Evolutionary conservation across 371 early-diverging fungal genomes (phyloP).

Genomic region (Rhizopus microsporus): DNA sequence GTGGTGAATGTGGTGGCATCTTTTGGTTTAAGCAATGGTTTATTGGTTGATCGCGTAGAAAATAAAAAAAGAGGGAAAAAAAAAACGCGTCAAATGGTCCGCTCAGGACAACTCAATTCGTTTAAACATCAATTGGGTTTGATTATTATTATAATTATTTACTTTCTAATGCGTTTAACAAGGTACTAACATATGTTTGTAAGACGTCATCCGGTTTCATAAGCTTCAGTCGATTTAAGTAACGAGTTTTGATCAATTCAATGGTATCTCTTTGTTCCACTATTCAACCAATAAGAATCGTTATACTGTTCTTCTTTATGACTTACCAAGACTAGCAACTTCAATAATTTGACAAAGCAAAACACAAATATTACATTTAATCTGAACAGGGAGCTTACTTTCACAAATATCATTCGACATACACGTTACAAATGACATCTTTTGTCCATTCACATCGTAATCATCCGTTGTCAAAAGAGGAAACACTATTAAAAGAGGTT

Average conservation of each 20-base stretch:
- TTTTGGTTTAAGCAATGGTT: not conserved
- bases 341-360: slow-evolving; percentile 49
- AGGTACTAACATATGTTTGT: slow-evolving; percentile 15
- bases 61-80: not conserved
- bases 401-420: slow-evolving; percentile 35
- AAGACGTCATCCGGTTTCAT: slow-evolving; percentile 11
- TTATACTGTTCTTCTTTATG: not conserved
- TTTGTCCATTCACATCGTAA: not conserved
- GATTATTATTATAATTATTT: not conserved
- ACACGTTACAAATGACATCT: slow-evolving; percentile 45
- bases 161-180: slow-evolving; percentile 15
- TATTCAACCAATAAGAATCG: not conserved
- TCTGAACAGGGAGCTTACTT: slow-evolving; percentile 40
- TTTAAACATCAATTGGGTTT: no score
- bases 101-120: no score
- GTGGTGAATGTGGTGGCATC: not conserved
- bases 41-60: not conserved
- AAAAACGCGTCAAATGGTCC: not conserved
- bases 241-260: not conserved
- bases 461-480: not conserved
- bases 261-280: slow-evolving; percentile 12
- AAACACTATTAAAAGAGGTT: not conserved
- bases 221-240: slow-evolving; percentile 9
- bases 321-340: slow-evolving; percentile 38
- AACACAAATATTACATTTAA: slow-evolving; percentile 56